Evolutionary conservation across 202 grass and related monocot species (phyloP), one percentile per base, ranked within the genome.

Genomic region (Zoysia matrella): DNA sequence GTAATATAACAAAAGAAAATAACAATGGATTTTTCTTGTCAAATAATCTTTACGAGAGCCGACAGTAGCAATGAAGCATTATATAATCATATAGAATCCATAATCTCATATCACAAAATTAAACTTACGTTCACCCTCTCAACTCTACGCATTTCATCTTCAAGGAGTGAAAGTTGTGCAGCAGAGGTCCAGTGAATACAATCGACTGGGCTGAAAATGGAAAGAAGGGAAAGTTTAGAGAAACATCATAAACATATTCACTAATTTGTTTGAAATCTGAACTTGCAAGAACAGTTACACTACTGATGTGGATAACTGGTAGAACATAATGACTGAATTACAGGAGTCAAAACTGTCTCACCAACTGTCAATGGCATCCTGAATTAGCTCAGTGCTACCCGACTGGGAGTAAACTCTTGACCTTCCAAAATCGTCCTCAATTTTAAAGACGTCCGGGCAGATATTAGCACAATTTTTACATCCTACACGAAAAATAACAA

Each of bases 401-500:
- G 74, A 87, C 75, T 95, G 92, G 36, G 87, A 89, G 57, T 74
- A 88, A 36, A 89, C 89, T 86, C 96, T 89, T 76, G 92, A 84
- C 71, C 96, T 84, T 42, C 96, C 92, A 52, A 85, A 98, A n/a
- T 95, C 87, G 43, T 95, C 96, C 82, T 98, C 96, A 13, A 95
- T 98, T 76, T 67, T 10, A 14, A 98, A 98, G n/a, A 93, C 87
- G 8, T 78, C 77, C 30, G 91, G 74, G 67, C 91, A 94, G 69
- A 98, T 84, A n/a, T 95, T 95, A n/a, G 90, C 96, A 78, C 92
- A 98, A 72, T 95, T 93, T 91, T 92, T 98, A 80, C 96, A 98
- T 64, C 96, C 92, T 98, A 61, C 39, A 82, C 70, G 7, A 51
- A 53, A 39, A 67, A 52, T 46, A 71, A 36, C 2, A 36, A 65